Evolutionary conservation across 805 yeast genomes (phyloP), one percentile per base, ranked within the genome.

Genomic region (Ogataea pilisensis): DNA sequence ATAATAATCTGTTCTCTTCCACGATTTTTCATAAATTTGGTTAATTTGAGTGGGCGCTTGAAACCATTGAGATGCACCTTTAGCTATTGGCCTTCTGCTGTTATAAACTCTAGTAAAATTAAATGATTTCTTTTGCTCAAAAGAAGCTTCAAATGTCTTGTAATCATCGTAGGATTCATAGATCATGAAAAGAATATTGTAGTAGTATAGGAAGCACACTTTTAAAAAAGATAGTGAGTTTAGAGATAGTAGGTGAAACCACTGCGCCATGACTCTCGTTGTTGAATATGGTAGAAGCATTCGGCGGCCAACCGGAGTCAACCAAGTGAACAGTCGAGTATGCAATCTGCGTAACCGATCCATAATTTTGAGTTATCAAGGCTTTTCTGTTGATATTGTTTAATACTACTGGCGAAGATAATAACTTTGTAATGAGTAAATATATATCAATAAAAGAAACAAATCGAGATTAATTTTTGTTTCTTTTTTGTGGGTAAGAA

Each of bases 1-100:
- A 31, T 64, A 54, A 44, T 69, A 70, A 34, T 60, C 69, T 1
- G 73, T 51, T 39, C 65, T 49, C 12, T 49, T 35, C 65, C 67
- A 62, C 3, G 54, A 28, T 21, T 49, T 55, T 7, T n/a, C 11
- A 5, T 45, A n/a, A 11, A 49, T 41, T 5, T 58, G 58, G 3
- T 20, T 25, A 6, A 52, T 9, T 3, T 22, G 38, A 3, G 37
- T 35, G 12, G 61, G 59, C n/a, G 61, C 54, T 33, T 50, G 51
- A 44, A 61, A 61, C 48, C 47, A 35, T 2, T 36, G 37, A 14
- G 35, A 43, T n/a, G 46, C 40, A 21, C 40, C 40, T 11, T 40
- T 39, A 4, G 51, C 42, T 4, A 57, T 51, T 2, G 56, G 56
- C 28, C 54, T 42, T 3, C 37, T 38, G 2, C 40, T 32, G 19